Base-by-base conservation (phyloP, 2,329 filamentous ascomycete species). In the Sarocladiaceae sp. region DNA sequence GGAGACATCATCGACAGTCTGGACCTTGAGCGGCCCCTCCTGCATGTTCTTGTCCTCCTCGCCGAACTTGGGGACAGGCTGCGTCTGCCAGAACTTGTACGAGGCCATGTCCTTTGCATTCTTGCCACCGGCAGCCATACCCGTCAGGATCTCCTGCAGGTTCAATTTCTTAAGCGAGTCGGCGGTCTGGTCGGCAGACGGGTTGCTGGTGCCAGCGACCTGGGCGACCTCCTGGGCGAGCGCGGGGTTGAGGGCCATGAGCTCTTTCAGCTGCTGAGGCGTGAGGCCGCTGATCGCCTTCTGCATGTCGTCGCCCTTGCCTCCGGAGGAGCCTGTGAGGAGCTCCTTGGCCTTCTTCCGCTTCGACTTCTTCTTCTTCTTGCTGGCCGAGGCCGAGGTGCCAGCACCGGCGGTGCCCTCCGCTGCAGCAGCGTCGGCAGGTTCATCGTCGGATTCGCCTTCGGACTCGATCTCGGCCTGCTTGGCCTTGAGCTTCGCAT, bases 71-170 rank as follows among this genome's bases (percentile, higher is more conserved):
- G 87, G 86, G 47, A 98, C 93, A 1, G 93, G 93, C 65, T 98
- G 93, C 37, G 93, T 98, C 64, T 88, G 83, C 93, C 93, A 98
- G 70, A 98, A 98, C 67, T 95, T 96, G 75, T 97, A 96, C 47
- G 83, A 87, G 6, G 84, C 89, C 88, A 96, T 95, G 60, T 96
- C 90, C 70, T 95, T 96, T 55, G 81, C 83, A 58, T 95, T 95
- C 74, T 93, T 94, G 45, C 85, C 86, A 49, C 79, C 82, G 6
- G 87, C 73, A 13, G 89, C 84, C 56, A 87, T 65, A 0, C 84
- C 83, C 1, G 84, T 86, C 75, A 88, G 78, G 58, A 87, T 78
- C 50, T 88, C 82, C 58, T 82, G 76, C 45, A 87, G 67, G 51
- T 74, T 82, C 59, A 88, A 70, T 54, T 76, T 76, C 64, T 78